phyloP scores from a whole-genome alignment of 1,284 basidiomycete species.

The Cutaneotrichosporon dermatis region DNA sequence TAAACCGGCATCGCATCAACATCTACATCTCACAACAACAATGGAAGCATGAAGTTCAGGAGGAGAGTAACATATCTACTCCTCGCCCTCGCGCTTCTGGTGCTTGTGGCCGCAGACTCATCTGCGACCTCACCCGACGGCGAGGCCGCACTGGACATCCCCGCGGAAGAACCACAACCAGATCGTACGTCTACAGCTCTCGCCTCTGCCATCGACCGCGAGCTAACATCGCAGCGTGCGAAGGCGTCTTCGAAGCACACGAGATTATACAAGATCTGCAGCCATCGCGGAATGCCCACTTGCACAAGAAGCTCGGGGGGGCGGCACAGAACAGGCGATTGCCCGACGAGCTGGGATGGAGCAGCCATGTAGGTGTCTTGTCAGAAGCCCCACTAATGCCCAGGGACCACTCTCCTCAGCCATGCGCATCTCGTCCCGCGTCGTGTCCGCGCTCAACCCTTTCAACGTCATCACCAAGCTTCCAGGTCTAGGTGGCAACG shows the following conservation, averaged over 20 bases:
- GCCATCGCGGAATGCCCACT: constrained; percentile 25
- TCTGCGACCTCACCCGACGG: too few species aligned
- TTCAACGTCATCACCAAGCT: constrained; percentile 8
- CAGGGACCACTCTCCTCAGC: constrained; percentile 42
- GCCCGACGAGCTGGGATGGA: constrained; percentile 38
- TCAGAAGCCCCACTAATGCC: neutral
- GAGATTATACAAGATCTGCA: constrained; percentile 27
- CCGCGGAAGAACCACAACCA: neutral
- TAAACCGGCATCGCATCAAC: neutral
- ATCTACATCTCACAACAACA: neutral
- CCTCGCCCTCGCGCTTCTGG: neutral
- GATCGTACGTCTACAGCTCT: neutral
- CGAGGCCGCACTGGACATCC: too few species aligned
- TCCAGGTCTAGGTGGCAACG: constrained; percentile 12
- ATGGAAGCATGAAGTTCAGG: constrained; percentile 4
- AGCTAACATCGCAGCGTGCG: constrained; percentile 21
- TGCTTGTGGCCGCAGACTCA: neutral
- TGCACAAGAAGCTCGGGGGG: constrained; percentile 25
- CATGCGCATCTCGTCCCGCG: constrained; percentile 31
- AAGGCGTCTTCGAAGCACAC: constrained; percentile 29
- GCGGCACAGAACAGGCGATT: constrained; percentile 22
- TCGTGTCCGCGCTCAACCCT: constrained; percentile 37
- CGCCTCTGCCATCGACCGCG: neutral
- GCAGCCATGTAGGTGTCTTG: constrained; percentile 26
- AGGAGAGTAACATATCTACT: constrained; percentile 1